Evolutionary conservation across 176 grass and related monocot genomes (phyloP).

Genomic region (Puya raimondii): DNA sequence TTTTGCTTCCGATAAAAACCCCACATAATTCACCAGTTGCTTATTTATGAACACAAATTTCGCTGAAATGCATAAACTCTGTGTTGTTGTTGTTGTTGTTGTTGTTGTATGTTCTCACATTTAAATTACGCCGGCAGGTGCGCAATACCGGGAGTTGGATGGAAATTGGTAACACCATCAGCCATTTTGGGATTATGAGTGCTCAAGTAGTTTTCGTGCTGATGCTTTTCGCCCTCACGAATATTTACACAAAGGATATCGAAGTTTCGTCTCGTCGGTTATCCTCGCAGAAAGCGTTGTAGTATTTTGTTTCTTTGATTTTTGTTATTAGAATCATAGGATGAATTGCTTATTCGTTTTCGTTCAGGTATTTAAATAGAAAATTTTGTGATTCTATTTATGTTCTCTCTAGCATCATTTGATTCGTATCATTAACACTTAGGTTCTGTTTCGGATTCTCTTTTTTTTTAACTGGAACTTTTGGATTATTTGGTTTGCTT

Average conservation of each 20-base stretch:
- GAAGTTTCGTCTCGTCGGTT: constrained; percentile 43
- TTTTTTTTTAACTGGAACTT: too few relatives aligned
- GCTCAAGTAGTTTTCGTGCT: constrained; percentile 91
- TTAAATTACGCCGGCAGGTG: constrained; percentile 28
- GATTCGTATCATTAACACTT: neutral
- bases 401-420: neutral
- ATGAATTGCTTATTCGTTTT: neutral
- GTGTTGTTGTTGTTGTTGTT: neutral
- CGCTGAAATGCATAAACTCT: neutral
- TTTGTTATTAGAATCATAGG: neutral
- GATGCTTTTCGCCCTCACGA: constrained; percentile 89
- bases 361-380: neutral
- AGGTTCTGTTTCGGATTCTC: too few relatives aligned
- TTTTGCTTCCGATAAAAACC: too few relatives aligned
- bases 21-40: too few relatives aligned
- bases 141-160: constrained; percentile 94
- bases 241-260: constrained; percentile 86
- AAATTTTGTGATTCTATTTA: neutral
- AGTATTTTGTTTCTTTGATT: constrained; percentile 14
- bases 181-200: constrained; percentile 86
- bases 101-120: too few relatives aligned
- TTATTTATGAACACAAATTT: neutral
- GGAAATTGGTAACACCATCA: constrained; percentile 97
- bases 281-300: constrained; percentile 46
- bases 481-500: too few relatives aligned